Evolutionary conservation across 2,329 filamentous ascomycete species (phyloP).

Genomic region (Pseudonectria buxi): DNA sequence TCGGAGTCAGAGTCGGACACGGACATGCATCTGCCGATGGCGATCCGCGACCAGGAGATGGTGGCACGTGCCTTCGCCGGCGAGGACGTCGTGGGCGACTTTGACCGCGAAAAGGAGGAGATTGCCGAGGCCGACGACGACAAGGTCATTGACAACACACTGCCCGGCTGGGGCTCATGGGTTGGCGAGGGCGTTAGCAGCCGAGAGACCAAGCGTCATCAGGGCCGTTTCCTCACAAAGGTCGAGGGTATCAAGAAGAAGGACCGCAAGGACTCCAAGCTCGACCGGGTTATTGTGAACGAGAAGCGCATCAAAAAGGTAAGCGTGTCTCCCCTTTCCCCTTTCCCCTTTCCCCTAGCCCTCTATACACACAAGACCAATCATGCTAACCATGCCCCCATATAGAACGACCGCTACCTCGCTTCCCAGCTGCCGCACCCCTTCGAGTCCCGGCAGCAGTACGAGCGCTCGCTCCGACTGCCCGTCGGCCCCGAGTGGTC

Average conservation of each 20-base stretch:
- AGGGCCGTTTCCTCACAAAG: constrained; percentile 56
- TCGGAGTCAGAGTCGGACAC: constrained; percentile 37
- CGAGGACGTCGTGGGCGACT: constrained; percentile 75
- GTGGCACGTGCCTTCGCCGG: constrained; percentile 83
- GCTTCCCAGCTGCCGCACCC: constrained; percentile 77
- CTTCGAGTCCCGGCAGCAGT: constrained; percentile 84
- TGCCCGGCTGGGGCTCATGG: constrained; percentile 94
- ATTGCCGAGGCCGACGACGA: constrained; percentile 71
- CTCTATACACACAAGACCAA: neutral
- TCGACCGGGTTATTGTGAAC: constrained; percentile 83
- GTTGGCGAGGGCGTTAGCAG: constrained; percentile 74
- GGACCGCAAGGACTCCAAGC: constrained; percentile 73
- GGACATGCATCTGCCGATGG: constrained; percentile 47
- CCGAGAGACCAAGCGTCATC: constrained; percentile 57
- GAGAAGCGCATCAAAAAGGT: constrained; percentile 88
- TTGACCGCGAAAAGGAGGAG: constrained; percentile 71
- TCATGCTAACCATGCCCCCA: constrained; percentile 3
- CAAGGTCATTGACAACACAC: constrained; percentile 72
- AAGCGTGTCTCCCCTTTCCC: constrained; percentile 16
- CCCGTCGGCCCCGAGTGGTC: constrained; percentile 92
- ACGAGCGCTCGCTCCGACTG: constrained; percentile 78
- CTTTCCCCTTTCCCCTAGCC: neutral
- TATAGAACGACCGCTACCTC: constrained; percentile 76
- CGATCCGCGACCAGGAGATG: constrained; percentile 57
- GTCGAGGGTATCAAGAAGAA: constrained; percentile 67